phyloP scores from a whole-genome alignment of 805 yeast species.

The Cyberlindnera sargentensis region DNA sequence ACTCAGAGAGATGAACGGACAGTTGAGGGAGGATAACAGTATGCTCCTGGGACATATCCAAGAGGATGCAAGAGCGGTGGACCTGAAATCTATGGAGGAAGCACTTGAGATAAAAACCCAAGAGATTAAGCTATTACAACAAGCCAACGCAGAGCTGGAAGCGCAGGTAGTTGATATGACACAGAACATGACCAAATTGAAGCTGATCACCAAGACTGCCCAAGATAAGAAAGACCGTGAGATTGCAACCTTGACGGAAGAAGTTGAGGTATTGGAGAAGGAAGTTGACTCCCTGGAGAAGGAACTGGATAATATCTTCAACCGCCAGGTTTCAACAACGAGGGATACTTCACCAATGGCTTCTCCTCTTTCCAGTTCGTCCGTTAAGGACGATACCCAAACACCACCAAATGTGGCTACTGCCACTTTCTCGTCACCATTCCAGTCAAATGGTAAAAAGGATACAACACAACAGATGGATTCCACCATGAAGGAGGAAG shows the following conservation, averaged over 20 bases:
- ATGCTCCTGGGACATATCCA: conserved; percentile 3
- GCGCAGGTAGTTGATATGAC: conserved; percentile 5
- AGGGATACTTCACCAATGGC: conserved; percentile 6
- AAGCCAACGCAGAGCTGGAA: conserved; percentile 7
- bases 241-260: conserved; percentile 8
- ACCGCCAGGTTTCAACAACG: conserved; percentile 1
- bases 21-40: conserved; percentile 8
- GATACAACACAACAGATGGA: not conserved
- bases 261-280: conserved; percentile 3
- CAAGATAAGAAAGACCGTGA: conserved; percentile 10
- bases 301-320: not conserved
- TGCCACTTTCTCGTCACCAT: not conserved
- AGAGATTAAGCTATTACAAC: conserved; percentile 1
- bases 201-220: conserved; percentile 9
- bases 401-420: conserved; percentile 1
- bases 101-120: not conserved
- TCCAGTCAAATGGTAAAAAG: not conserved
- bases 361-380: conserved; percentile 3
- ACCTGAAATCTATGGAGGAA: not conserved
- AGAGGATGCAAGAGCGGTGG: not conserved
- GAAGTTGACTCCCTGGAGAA: conserved; percentile 2
- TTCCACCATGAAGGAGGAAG: conserved; percentile 6
- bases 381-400: not conserved
- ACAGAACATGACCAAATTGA: conserved; percentile 8
- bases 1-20: conserved; percentile 8